Evolutionary conservation across 805 yeast genomes (phyloP).

Genomic region (Ogataea philodendri): DNA sequence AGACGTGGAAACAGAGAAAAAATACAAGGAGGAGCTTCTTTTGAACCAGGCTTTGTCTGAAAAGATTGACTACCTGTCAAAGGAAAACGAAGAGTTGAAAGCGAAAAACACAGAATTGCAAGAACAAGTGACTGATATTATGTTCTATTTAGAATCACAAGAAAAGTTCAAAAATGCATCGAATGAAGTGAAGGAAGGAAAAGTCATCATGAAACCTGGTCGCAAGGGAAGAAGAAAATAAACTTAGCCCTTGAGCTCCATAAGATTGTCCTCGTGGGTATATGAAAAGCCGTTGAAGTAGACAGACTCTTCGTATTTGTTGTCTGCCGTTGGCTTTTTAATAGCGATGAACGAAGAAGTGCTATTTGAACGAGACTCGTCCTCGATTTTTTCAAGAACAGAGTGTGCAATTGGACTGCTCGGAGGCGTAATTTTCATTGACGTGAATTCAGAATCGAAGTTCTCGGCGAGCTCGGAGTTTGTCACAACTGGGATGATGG

Average conservation of each 20-base stretch:
- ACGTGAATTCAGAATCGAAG: slow-evolving; percentile 77
- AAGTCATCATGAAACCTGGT: slow-evolving; percentile 44
- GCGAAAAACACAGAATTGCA: slow-evolving; percentile 46
- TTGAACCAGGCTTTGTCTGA: slow-evolving; percentile 42
- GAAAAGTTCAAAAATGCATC: slow-evolving; percentile 69
- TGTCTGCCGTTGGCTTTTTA: slow-evolving; percentile 28
- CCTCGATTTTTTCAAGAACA: slow-evolving; percentile 29
- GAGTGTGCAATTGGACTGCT: slow-evolving; percentile 32
- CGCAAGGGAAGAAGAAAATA: slow-evolving; percentile 13
- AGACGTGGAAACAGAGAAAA: slow-evolving; percentile 20
- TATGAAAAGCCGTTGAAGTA: slow-evolving; percentile 35
- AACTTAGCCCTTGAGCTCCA: not conserved
- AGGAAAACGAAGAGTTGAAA: slow-evolving; percentile 35
- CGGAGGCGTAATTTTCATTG: slow-evolving; percentile 51
- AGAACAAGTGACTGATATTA: slow-evolving; percentile 70
- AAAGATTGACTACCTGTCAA: slow-evolving; percentile 38
- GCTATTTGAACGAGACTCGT: slow-evolving; percentile 32
- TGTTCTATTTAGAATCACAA: slow-evolving; percentile 75
- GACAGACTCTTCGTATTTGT: slow-evolving; percentile 31
- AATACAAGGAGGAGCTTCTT: slow-evolving; percentile 46
- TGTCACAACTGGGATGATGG: slow-evolving; percentile 78
- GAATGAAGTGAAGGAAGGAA: slow-evolving; percentile 72
- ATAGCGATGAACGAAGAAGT: slow-evolving; percentile 34
- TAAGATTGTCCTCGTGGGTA: slow-evolving; percentile 24
- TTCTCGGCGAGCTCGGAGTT: slow-evolving; percentile 83